Evolutionary conservation across 306 rosid species (phyloP), one percentile per base, ranked within the genome.

Genomic region (Rosa chinensis): DNA sequence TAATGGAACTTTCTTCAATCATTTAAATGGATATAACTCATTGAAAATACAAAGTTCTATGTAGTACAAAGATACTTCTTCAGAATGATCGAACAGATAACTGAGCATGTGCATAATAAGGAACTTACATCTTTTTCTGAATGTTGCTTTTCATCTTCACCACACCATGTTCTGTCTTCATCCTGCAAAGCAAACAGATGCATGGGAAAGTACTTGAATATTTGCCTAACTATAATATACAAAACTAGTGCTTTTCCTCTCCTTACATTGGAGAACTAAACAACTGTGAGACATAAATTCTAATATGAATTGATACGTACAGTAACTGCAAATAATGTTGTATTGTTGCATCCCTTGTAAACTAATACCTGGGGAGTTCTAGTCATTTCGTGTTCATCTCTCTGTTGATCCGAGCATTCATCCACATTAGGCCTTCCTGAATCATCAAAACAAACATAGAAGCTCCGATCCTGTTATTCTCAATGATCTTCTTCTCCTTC

Each of bases 301-400:
- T 62, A 11, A 23, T 58, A 62, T 9, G 40, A 28, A 23, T 28
- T 25, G 4, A 28, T 8, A 44, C 47, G 47, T 58, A 5, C 21
- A 53, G 59, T 53, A 21, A 58, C 32, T 58, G 32, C 64, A 58
- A 58, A 58, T 17, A 64, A 12, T 66, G 47, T 66, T 62, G 32
- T 23, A 58, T 50, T 35, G 62, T 11, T 39, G n/a, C 49, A 8
- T 74, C 48, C 48, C 40, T 55, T 39, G 67, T 39, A 59, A 69
- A 45, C 12, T 28, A 74, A 82, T 90, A 95, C 99, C 99, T 90
- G 80, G 3, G 82, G 84, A 76, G 90, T 75, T 77, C 85, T 88
- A 74, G 70, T 77, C 48, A 37, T 44, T 82, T 72, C 78, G 32
- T 83, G 81, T 72, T 69, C 89, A 77, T 80, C 84, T 69, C 66